phyloP scores from a whole-genome alignment of 352 stramenopile genomes.

The Phytopythium aichiense region DNA sequence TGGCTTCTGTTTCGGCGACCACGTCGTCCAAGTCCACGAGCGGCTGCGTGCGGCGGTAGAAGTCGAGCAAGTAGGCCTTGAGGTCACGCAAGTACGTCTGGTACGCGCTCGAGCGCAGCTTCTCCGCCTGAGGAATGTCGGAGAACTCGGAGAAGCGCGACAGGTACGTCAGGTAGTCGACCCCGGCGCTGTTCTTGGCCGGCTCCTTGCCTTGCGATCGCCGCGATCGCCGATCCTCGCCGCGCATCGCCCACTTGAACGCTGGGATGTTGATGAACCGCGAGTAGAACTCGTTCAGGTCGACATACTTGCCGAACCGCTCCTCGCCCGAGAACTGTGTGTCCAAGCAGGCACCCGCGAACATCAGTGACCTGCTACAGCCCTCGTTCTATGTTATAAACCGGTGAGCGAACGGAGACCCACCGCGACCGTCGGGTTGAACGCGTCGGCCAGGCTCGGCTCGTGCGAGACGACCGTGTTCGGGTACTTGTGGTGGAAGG shows the following conservation, averaged over 20 bases:
- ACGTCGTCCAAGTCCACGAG: slow-evolving; percentile 86
- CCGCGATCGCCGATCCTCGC: neutral
- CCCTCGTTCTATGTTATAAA: neutral
- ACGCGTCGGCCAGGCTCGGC: slow-evolving; percentile 46
- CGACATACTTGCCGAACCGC: slow-evolving; percentile 88
- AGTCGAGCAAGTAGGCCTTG: slow-evolving; percentile 79
- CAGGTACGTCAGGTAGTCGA: slow-evolving; percentile 79
- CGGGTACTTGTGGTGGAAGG: slow-evolving; percentile 84
- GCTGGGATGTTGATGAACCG: slow-evolving; percentile 72
- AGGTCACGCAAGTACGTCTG: slow-evolving; percentile 71
- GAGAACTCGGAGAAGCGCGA: slow-evolving; percentile 63
- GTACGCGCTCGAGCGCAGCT: slow-evolving; percentile 50
- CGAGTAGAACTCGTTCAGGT: slow-evolving; percentile 82
- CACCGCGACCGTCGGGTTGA: slow-evolving; percentile 61
- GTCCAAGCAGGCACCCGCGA: neutral
- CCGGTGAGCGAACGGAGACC: slow-evolving; percentile 1
- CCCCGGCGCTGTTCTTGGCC: slow-evolving; percentile 3
- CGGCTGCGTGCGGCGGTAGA: slow-evolving; percentile 86
- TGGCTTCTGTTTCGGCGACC: slow-evolving; percentile 69
- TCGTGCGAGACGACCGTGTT: slow-evolving; percentile 65
- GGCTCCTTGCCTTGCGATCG: neutral
- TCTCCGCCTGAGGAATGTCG: slow-evolving; percentile 50
- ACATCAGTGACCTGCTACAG: neutral
- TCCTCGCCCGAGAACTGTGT: slow-evolving; percentile 85
- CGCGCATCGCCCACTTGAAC: slow-evolving; percentile 35